These are phyloP conservation scores for Daldinia eschscholtzii DNA, from an alignment of 2,329 filamentous ascomycete species.

Conservation along the genomic window DNA sequence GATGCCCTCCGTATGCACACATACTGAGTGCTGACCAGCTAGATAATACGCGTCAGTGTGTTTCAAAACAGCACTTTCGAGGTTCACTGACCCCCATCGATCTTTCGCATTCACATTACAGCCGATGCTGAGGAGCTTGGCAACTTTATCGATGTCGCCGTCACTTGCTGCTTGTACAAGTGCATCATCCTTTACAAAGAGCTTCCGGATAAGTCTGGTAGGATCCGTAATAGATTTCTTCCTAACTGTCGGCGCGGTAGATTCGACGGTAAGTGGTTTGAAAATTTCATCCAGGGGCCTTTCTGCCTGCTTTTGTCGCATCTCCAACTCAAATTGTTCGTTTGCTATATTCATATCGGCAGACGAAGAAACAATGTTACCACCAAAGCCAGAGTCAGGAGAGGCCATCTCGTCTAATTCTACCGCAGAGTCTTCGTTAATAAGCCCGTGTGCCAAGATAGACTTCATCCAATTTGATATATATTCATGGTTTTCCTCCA, in stretches of 20 bases:
- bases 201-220: conserved; percentile 44
- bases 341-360: conserved; percentile 43
- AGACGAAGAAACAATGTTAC: conserved; percentile 35
- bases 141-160: conserved; percentile 45
- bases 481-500: conserved; percentile 48
- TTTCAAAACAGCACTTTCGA: conserved; percentile 3
- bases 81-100: conserved; percentile 46
- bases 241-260: conserved; percentile 28
- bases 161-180: conserved; percentile 51
- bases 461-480: conserved; percentile 48
- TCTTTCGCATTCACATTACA: conserved; percentile 50
- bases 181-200: conserved; percentile 48
- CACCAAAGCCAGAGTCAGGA: conserved; percentile 45
- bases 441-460: conserved; percentile 45
- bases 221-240: conserved; percentile 40
- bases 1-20: conserved; percentile 47
- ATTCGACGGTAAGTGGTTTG: conserved; percentile 34
- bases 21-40: conserved; percentile 49
- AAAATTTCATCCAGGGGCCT: conserved; percentile 37
- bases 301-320: conserved; percentile 41
- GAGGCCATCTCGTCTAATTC: conserved; percentile 18
- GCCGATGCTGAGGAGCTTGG: conserved; percentile 46
- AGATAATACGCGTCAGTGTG: conserved; percentile 18
- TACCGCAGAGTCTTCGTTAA: conserved; percentile 42
- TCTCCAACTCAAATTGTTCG: conserved; percentile 46